Percentiles rank a stretch among this genome's conserved stretches.
These are phyloP conservation scores for Sclerotinia borealis DNA, from an alignment of 2,329 filamentous ascomycete genomes.

Conservation along the genomic window DNA sequence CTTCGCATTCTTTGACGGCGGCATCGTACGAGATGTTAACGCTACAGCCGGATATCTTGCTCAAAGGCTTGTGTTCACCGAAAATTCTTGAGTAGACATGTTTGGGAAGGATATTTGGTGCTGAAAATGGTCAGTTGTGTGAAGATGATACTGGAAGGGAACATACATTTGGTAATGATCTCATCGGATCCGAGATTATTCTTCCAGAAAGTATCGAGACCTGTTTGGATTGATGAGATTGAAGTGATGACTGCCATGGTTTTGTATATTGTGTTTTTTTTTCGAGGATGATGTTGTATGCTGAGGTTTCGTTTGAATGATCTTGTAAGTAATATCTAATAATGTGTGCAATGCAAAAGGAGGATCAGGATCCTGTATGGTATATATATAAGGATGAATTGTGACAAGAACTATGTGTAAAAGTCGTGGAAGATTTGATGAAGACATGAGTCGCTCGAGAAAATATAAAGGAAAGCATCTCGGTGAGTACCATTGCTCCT, in stretches of 20 bases:
- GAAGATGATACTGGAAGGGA: background rate
- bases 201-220: slow-evolving; percentile 7
- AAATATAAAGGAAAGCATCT: background rate
- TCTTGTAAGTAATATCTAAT: background rate
- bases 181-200: background rate
- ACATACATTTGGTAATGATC: background rate
- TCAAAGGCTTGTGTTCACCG: background rate
- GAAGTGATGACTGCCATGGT: background rate
- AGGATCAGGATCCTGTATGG: background rate
- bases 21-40: slow-evolving; percentile 60
- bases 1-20: slow-evolving; percentile 59
- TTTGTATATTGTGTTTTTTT: background rate
- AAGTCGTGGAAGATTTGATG: background rate
- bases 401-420: background rate
- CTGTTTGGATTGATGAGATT: background rate
- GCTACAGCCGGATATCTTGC: background rate
- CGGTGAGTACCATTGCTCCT: background rate
- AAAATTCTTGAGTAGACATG: background rate
- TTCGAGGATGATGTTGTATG: background rate
- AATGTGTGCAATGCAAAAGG: background rate
- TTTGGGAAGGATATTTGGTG: slow-evolving; percentile 6
- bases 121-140: background rate
- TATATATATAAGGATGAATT: background rate
- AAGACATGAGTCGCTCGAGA: background rate
- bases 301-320: background rate